Percentiles rank a stretch among this genome's conserved stretches.
phyloP scores from a whole-genome alignment of 495 filamentous ascomycete species.

The Glonium stellatum region DNA sequence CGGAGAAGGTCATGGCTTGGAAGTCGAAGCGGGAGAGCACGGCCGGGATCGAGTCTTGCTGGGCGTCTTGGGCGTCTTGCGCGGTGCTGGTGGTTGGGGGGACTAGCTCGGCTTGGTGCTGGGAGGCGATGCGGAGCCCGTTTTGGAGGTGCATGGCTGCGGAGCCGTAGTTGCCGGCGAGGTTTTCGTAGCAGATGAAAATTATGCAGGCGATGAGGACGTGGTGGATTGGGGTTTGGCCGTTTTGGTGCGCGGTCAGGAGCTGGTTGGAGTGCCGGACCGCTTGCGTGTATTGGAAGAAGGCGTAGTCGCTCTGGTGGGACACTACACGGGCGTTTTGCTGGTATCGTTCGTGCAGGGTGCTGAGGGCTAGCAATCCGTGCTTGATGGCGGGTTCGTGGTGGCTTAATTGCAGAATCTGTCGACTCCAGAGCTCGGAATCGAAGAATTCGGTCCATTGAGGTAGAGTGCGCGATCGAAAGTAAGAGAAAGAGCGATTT shows the following conservation, averaged over 20 bases:
- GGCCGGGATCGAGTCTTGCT: constrained; percentile 16
- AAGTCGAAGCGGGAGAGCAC: constrained; percentile 27
- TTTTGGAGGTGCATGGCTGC: constrained; percentile 28
- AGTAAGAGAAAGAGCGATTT: constrained; percentile 25
- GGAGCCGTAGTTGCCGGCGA: constrained; percentile 25
- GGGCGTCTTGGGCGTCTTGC: not conserved
- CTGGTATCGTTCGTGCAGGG: constrained; percentile 26
- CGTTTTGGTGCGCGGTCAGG: constrained; percentile 15
- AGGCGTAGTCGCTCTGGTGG: constrained; percentile 23
- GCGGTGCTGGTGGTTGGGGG: not conserved
- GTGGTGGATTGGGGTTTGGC: constrained; percentile 15
- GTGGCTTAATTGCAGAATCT: constrained; percentile 25
- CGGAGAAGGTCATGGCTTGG: constrained; percentile 29
- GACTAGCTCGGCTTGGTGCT: constrained; percentile 14
- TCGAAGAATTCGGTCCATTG: constrained; percentile 31
- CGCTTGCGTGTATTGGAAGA: constrained; percentile 27
- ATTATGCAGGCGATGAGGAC: constrained; percentile 29
- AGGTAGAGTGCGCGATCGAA: constrained; percentile 21
- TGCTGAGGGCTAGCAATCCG: constrained; percentile 26
- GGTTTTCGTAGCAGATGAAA: constrained; percentile 29
- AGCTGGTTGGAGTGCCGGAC: constrained; percentile 29
- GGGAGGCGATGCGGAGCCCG: constrained; percentile 21
- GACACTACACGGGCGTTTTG: constrained; percentile 4
- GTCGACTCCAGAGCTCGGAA: constrained; percentile 27
- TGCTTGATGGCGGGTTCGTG: constrained; percentile 29